Conservation (phyloP, 1,139 yeast species). For the Scheffersomyces titani region DNA sequence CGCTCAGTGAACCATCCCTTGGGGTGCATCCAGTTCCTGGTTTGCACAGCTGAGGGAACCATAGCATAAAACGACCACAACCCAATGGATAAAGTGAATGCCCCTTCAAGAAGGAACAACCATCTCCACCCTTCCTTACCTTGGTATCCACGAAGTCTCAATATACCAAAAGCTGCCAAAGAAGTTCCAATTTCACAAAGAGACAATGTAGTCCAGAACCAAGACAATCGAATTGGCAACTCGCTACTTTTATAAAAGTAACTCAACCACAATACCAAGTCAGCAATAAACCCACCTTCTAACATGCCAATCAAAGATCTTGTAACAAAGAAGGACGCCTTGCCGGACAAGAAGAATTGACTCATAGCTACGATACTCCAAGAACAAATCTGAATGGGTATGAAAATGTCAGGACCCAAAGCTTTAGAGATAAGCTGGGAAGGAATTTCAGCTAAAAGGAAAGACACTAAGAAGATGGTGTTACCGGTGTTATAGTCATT, state of each 20-base stretch:
- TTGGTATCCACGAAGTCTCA: slow-evolving; percentile 13
- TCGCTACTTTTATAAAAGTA: slow-evolving; percentile 29
- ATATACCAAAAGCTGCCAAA: slow-evolving; percentile 13
- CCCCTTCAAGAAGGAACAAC: slow-evolving; percentile 12
- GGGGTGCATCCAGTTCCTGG: slow-evolving; percentile 23
- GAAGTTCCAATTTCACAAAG: slow-evolving; percentile 15
- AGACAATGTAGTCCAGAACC: slow-evolving; percentile 19
- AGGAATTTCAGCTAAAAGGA: slow-evolving; percentile 34
- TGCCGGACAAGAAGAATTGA: slow-evolving; percentile 26
- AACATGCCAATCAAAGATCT: slow-evolving; percentile 29
- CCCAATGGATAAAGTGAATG: slow-evolving; percentile 14
- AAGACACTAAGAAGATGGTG: slow-evolving; percentile 28
- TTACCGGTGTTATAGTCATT: slow-evolving; percentile 35
- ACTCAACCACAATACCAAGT: slow-evolving; percentile 26
- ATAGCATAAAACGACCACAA: slow-evolving; percentile 12
- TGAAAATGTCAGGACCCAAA: slow-evolving; percentile 33
- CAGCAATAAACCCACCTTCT: slow-evolving; percentile 36
- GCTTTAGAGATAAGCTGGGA: slow-evolving; percentile 33
- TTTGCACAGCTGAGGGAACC: slow-evolving; percentile 30
- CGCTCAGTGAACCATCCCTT: slow-evolving; percentile 40
- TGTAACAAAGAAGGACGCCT: slow-evolving; percentile 26
- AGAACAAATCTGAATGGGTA: slow-evolving; percentile 32
- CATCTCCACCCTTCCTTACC: slow-evolving; percentile 14
- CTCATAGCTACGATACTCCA: slow-evolving; percentile 34
- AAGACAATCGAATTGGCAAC: slow-evolving; percentile 24